phyloP scores from a whole-genome alignment of 352 stramenopile species.

The Pythium volutum region DNA sequence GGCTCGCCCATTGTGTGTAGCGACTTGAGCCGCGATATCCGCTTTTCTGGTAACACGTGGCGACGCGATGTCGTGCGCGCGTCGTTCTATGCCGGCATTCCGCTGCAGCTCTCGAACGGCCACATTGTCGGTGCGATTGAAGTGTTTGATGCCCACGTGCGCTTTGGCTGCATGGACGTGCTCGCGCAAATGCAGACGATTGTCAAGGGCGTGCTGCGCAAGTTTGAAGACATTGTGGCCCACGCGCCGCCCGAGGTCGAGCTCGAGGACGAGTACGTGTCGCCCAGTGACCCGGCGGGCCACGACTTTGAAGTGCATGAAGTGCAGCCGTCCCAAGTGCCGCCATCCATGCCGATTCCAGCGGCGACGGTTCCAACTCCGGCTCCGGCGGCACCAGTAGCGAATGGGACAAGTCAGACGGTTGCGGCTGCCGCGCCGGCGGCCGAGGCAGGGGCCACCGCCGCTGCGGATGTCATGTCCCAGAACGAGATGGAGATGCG shows the following conservation, averaged over 20 bases:
- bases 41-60: constrained; percentile 64
- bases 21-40: constrained; percentile 58
- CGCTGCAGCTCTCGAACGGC: constrained; percentile 63
- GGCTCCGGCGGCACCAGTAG: background rate
- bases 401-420: background rate
- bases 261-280: constrained; percentile 8
- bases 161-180: constrained; percentile 60
- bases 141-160: constrained; percentile 53
- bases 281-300: background rate
- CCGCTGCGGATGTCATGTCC: constrained; percentile 14
- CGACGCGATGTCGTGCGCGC: constrained; percentile 42
- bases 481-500: constrained; percentile 74
- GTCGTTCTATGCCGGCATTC: constrained; percentile 80
- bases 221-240: constrained; percentile 68
- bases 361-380: background rate
- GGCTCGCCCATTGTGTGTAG: constrained; percentile 60
- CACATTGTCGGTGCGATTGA: constrained; percentile 70
- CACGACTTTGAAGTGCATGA: constrained; percentile 19
- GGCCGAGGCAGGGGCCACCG: background rate
- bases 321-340: constrained; percentile 25
- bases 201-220: constrained; percentile 66
- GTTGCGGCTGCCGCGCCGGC: background rate
- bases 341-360: background rate
- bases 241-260: constrained; percentile 28
- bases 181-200: constrained; percentile 67